A percentile compares a stretch with the other conserved stretches of the same genome.
Evolutionary conservation across 768 basidiomycete genomes (phyloP).

Genomic region (Macrocybe gigantea): DNA sequence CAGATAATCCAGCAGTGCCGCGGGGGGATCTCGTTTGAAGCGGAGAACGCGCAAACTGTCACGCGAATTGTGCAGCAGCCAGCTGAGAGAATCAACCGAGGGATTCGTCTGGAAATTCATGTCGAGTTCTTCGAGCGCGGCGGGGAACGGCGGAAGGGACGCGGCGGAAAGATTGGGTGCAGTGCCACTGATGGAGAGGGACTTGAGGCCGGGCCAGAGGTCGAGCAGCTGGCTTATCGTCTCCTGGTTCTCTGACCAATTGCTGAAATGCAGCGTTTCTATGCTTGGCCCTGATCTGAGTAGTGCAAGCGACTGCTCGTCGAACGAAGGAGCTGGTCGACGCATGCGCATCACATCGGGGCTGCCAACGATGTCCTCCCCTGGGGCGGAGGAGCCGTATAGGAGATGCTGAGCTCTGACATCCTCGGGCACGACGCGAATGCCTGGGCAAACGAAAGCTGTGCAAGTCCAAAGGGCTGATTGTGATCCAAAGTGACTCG

Average conservation of each 20-base stretch:
- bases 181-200: conserved; percentile 56
- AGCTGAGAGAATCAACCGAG: conserved; percentile 56
- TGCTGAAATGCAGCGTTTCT: conserved; percentile 53
- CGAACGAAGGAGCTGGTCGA: conserved; percentile 48
- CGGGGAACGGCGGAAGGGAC: conserved; percentile 36
- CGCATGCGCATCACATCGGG: conserved; percentile 42
- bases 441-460: conserved; percentile 51
- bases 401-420: conserved; percentile 49
- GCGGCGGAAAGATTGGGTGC: conserved; percentile 43
- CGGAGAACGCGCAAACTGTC: conserved; percentile 47
- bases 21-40: conserved; percentile 54
- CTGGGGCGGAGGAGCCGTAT: conserved; percentile 51
- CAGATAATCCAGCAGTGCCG: conserved; percentile 49
- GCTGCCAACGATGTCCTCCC: conserved; percentile 42
- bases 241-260: conserved; percentile 63
- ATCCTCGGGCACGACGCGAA: conserved; percentile 58
- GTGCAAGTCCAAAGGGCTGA: conserved; percentile 53
- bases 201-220: conserved; percentile 52
- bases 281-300: conserved; percentile 52
- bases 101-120: conserved; percentile 65
- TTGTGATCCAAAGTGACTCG: conserved; percentile 60
- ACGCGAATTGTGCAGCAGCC: conserved; percentile 60
- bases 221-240: conserved; percentile 57
- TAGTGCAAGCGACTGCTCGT: conserved; percentile 41
- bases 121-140: conserved; percentile 45